Evolutionary conservation across 1,284 basidiomycete species (phyloP).

Genomic region (Puccinia triticina): DNA sequence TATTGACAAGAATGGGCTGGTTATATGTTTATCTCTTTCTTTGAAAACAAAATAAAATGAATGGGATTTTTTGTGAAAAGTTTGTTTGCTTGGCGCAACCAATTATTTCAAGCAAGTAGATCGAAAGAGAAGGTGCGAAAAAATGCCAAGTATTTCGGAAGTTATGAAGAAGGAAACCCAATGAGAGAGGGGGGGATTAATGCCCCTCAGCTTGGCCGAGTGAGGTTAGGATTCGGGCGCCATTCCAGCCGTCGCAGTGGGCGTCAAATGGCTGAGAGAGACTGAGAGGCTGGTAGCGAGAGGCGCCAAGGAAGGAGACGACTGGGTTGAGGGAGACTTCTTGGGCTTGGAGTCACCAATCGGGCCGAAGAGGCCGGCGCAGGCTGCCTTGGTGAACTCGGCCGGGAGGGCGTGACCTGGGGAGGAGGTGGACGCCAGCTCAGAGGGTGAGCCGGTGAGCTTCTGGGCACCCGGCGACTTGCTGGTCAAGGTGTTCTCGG

Average conservation of each 20-base stretch:
- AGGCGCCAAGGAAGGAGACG: background rate
- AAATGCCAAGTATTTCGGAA: background rate
- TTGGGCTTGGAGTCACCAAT: slow-evolving; percentile 29
- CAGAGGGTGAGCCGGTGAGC: slow-evolving; percentile 5
- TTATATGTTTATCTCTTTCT: too few relatives aligned
- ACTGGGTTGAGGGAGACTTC: background rate
- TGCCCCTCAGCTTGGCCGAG: background rate
- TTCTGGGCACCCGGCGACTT: background rate
- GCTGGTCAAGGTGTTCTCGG: background rate
- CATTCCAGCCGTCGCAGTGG: background rate
- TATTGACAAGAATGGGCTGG: background rate
- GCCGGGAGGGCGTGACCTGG: slow-evolving; percentile 28
- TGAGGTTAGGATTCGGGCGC: background rate
- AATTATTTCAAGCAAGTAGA: slow-evolving; percentile 3
- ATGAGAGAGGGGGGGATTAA: background rate
- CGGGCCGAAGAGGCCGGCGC: slow-evolving; percentile 27
- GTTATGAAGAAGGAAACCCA: background rate
- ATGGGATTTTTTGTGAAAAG: background rate
- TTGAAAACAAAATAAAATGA: background rate
- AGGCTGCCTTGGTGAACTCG: slow-evolving; percentile 23
- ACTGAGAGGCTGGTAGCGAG: background rate
- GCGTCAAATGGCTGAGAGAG: background rate
- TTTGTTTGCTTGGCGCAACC: background rate
- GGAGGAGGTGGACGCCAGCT: background rate
- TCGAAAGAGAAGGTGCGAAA: background rate